These are phyloP conservation scores for Fusarium sp. DNA, from an alignment of 2,329 filamentous ascomycete genomes.

Conservation along the genomic window DNA sequence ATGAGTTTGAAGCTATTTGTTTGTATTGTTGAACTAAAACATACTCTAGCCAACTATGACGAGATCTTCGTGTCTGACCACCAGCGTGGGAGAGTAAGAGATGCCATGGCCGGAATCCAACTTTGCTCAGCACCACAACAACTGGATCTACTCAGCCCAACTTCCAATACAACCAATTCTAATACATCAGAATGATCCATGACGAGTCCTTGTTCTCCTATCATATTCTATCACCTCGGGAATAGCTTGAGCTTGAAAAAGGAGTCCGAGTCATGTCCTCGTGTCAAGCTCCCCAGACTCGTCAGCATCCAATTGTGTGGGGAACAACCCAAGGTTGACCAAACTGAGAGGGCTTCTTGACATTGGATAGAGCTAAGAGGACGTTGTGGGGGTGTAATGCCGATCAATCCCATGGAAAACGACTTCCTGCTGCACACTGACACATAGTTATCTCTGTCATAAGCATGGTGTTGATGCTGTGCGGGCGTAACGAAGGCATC, in stretches of 20 bases:
- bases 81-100: background rate
- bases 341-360: slow-evolving; percentile 6
- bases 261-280: slow-evolving; percentile 13
- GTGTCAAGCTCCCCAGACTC: slow-evolving; percentile 8
- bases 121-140: background rate
- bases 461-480: background rate
- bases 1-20: background rate
- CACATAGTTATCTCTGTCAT: slow-evolving; percentile 8
- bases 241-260: slow-evolving; percentile 15
- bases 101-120: background rate
- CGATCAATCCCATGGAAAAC: slow-evolving; percentile 12
- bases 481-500: slow-evolving; percentile 21
- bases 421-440: slow-evolving; percentile 12
- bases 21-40: background rate
- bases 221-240: slow-evolving; percentile 1
- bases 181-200: background rate
- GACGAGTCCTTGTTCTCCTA: background rate
- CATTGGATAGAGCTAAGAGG: slow-evolving; percentile 8
- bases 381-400: slow-evolving; percentile 8
- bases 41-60: slow-evolving; percentile 1
- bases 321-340: background rate
- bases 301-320: slow-evolving; percentile 14
- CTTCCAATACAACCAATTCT: background rate
- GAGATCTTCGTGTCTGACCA: background rate
- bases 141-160: background rate